Evolutionary conservation across 441 rosid genomes (phyloP).

Genomic region (Flueggea neowawraea): DNA sequence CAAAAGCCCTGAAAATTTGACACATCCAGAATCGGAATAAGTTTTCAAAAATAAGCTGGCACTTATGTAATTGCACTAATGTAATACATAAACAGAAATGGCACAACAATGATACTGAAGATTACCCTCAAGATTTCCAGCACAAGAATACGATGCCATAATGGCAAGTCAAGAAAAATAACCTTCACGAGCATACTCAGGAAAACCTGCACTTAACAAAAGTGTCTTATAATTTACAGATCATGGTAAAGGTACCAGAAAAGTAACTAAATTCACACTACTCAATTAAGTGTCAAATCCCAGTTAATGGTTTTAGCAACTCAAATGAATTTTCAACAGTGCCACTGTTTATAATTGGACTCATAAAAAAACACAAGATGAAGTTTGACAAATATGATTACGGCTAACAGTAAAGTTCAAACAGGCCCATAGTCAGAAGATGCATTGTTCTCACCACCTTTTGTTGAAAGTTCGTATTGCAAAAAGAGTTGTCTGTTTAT

Average conservation of each 20-base stretch:
- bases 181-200: constrained; percentile 96
- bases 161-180: constrained; percentile 89
- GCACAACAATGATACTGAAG: constrained; percentile 8
- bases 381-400: no score
- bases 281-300: neutral
- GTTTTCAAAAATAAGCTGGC: no score
- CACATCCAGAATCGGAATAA: neutral
- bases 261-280: neutral
- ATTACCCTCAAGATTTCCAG: constrained; percentile 98
- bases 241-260: neutral
- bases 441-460: no score
- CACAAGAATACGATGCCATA: constrained; percentile 99
- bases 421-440: no score
- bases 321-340: no score
- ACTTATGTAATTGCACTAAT: neutral
- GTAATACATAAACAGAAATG: constrained; percentile 14
- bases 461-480: no score
- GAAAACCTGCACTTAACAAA: constrained; percentile 68
- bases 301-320: no score
- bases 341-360: no score
- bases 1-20: constrained; percentile 79
- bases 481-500: no score
- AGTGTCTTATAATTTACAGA: neutral
- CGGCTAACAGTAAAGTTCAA: no score
- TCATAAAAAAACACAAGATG: no score